These are phyloP conservation scores for Beauveria bassiana DNA, from an alignment of 2,329 filamentous ascomycete genomes.

Conservation along the genomic window DNA sequence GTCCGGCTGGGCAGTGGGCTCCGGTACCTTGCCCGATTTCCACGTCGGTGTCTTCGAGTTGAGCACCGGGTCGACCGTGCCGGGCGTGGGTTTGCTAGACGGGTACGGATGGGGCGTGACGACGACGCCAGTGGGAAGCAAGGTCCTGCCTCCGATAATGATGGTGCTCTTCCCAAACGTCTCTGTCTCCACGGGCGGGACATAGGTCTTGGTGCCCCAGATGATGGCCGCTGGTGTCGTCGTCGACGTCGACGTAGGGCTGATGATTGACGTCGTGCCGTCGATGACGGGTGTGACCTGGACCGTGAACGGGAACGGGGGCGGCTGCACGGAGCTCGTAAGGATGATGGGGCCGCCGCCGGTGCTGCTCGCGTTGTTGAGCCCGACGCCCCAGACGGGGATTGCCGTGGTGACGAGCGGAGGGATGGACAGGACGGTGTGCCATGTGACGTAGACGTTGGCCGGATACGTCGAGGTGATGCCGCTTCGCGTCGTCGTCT, in stretches of 20 bases:
- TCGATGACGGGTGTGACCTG: constrained; percentile 1
- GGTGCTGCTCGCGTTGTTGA: not conserved
- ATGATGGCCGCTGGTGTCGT: not conserved
- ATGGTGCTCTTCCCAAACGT: constrained; percentile 1
- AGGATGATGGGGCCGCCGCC: not conserved
- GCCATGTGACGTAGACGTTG: not conserved
- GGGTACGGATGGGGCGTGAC: constrained; percentile 6
- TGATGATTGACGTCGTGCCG: constrained; percentile 2
- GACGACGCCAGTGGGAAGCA: not conserved
- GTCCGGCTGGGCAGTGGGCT: not conserved
- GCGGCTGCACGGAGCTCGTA: constrained; percentile 7
- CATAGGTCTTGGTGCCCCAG: constrained; percentile 1
- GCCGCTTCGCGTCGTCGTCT: not conserved
- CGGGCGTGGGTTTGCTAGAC: not conserved
- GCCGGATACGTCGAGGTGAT: not conserved
- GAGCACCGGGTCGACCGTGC: constrained; percentile 4
- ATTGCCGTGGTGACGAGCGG: constrained; percentile 2
- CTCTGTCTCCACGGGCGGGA: not conserved
- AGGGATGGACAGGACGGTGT: constrained; percentile 3
- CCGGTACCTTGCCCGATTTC: constrained; percentile 1
- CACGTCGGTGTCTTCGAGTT: not conserved
- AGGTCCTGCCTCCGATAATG: constrained; percentile 4
- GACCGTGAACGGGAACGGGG: constrained; percentile 2
- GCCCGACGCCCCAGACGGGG: constrained; percentile 1
- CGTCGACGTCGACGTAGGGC: not conserved